Conservation (phyloP, 371 early-diverging fungal genomes). For the Blakeslea trispora region DNA sequence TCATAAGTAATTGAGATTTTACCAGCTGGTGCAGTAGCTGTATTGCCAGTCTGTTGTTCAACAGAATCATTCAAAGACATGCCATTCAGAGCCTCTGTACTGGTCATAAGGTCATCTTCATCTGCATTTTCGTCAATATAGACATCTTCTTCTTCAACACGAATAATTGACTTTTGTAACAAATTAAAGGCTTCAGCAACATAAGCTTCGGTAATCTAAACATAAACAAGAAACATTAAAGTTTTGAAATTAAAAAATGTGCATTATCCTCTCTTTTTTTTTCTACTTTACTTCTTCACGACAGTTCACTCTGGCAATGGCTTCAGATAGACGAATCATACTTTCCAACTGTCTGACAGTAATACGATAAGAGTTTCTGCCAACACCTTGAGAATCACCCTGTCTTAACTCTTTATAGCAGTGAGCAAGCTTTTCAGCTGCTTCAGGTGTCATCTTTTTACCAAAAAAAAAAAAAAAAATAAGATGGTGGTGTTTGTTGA, state of each 20-base stretch:
- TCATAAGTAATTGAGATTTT: constrained; percentile 70
- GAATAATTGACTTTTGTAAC: constrained; percentile 98
- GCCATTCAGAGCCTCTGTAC: constrained; percentile 71
- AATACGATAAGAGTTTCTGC: constrained; percentile 94
- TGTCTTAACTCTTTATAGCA: constrained; percentile 88
- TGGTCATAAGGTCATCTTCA: constrained; percentile 75
- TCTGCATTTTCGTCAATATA: constrained; percentile 58
- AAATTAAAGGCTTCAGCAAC: constrained; percentile 99
- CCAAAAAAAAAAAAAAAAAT: too few species aligned
- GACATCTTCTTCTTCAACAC: constrained; percentile 89
- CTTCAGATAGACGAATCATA: constrained; percentile 98
- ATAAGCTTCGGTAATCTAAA: constrained; percentile 85
- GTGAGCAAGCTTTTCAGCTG: constrained; percentile 90
- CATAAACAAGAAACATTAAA: constrained; percentile 83
- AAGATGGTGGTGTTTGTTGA: constrained; percentile 5
- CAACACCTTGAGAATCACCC: constrained; percentile 72
- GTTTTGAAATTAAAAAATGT: too few species aligned
- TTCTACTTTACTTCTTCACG: constrained; percentile 59
- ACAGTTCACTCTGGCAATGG: constrained; percentile 95
- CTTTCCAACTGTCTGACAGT: constrained; percentile 99
- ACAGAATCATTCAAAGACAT: constrained; percentile 69
- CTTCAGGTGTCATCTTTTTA: constrained; percentile 62
- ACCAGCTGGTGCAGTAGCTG: constrained; percentile 12
- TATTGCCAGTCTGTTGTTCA: constrained; percentile 37
- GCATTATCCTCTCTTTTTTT: constrained; percentile 59